Base-by-base conservation (phyloP, 1,284 basidiomycete genomes). In the Mycena citricolor region DNA sequence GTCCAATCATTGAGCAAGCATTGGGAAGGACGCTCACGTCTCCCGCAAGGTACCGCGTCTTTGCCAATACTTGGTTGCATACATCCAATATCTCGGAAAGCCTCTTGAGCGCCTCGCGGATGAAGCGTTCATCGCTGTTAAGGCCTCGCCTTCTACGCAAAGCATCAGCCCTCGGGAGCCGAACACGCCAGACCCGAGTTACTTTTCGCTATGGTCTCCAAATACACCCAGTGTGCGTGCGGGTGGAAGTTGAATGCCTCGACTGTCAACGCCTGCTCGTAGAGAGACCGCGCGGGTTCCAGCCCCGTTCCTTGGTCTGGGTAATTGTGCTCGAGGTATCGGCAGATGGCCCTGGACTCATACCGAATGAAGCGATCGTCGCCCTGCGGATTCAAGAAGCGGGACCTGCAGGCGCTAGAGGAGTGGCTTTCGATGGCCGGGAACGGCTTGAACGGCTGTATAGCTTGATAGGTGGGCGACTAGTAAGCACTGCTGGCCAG, bases 261-360 rank as follows among this genome's bases (percentile, higher is more conserved):
- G 5, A 50, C 42, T 10, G 47, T 41, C 17, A 24, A 28, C 7
- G 42, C 47, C 33, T 49, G 47, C 14, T 49, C 47, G 21, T 44
- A 34, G 10, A 20, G 11, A 12, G 40, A 39, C 11, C 11, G 20
- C 1, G 28, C 33, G 14, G 49, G 42, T 20, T 55, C 26, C 17
- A 33, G 32, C 19, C 24, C 31, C 4, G 47, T 29, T 8, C 55
- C 57, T 32, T 39, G 46, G 1, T 36, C 30, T 28, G 54, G 38
- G 37, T 63, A 67, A 52, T 66, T 65, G 32, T 54, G 49, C 13
- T 54, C 57, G 10, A 66, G 40, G 47, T 66, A 66, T 7, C 62
- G 61, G 8, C 39, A 48, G 35, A 74, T 74, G 1, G 71, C 71
- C 28, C 71, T 63, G 5, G 62, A 67, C 55, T 74, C 66, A 50